A percentile compares a stretch with the other conserved stretches of the same genome.
phyloP scores from a whole-genome alignment of 2,329 filamentous ascomycete species.

The Aspergillus tanneri region DNA sequence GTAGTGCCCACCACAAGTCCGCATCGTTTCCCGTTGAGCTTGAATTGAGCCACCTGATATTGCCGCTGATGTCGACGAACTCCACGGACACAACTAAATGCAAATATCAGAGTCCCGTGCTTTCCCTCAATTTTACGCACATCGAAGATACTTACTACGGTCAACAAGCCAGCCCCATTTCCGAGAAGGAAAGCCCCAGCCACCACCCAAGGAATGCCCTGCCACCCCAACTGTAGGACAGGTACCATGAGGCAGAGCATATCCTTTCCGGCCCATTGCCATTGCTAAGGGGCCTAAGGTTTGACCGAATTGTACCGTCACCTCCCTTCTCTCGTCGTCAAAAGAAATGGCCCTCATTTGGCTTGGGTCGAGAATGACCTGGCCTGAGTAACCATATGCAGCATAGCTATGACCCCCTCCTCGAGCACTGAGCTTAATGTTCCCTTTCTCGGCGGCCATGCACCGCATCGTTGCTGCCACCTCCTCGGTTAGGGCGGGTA shows the following conservation, averaged over 20 bases:
- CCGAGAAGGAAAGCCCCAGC: slow-evolving; percentile 6
- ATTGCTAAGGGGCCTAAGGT: slow-evolving; percentile 2
- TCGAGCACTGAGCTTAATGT: slow-evolving; percentile 6
- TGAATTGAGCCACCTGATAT: slow-evolving; percentile 1
- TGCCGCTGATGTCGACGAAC: slow-evolving; percentile 5
- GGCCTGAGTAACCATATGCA: slow-evolving; percentile 7
- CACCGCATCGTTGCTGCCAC: slow-evolving; percentile 8
- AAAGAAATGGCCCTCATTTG: slow-evolving; percentile 4
- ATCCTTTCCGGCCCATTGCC: slow-evolving; percentile 6
- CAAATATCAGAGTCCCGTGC: not conserved
- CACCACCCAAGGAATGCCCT: slow-evolving; percentile 7
- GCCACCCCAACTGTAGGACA: slow-evolving; percentile 8
- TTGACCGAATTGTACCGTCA: slow-evolving; percentile 5
- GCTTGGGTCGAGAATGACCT: slow-evolving; percentile 7
- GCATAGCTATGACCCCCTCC: slow-evolving; percentile 12
- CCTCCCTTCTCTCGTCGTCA: not conserved
- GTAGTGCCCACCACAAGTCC: slow-evolving; percentile 11
- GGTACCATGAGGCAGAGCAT: slow-evolving; percentile 10
- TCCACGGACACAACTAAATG: slow-evolving; percentile 3
- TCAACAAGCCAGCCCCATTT: slow-evolving; percentile 13
- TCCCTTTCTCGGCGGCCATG: slow-evolving; percentile 5
- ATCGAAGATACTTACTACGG: slow-evolving; percentile 1
- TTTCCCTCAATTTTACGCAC: not conserved
- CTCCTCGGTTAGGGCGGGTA: slow-evolving; percentile 2
- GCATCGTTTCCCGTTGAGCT: slow-evolving; percentile 3